Percentiles rank a stretch among this genome's conserved stretches.
phyloP scores from a whole-genome alignment of 2,329 filamentous ascomycete genomes.

The Alternaria gansuensis region DNA sequence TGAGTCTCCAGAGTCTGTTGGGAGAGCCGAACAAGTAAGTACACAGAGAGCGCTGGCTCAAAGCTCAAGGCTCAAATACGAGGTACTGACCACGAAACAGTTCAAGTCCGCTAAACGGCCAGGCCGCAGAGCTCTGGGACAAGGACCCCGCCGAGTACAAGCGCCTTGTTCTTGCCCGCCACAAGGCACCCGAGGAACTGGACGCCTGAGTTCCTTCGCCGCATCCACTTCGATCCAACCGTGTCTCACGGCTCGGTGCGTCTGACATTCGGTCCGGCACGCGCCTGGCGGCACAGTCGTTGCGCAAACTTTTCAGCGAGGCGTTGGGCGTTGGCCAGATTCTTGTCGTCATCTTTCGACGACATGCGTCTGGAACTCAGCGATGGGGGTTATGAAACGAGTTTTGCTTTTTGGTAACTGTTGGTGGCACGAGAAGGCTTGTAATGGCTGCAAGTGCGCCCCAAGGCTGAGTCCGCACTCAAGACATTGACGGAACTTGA shows the following conservation, averaged over 20 bases:
- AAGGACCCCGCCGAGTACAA: conserved; percentile 88
- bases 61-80: not conserved
- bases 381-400: not conserved
- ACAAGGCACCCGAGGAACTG: conserved; percentile 61
- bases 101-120: conserved; percentile 91
- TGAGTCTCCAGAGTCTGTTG: conserved; percentile 93
- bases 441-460: not conserved
- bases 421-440: conserved; percentile 1
- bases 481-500: not conserved
- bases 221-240: conserved; percentile 2
- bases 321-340: not conserved
- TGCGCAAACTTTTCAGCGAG: conserved; percentile 9
- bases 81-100: conserved; percentile 58
- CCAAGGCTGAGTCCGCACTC: not conserved
- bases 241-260: conserved; percentile 15
- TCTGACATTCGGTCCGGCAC: conserved; percentile 14
- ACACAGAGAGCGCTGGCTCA: not conserved
- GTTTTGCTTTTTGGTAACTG: not conserved
- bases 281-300: conserved; percentile 13
- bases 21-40: conserved; percentile 98
- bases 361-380: not conserved
- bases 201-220: conserved; percentile 31
- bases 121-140: conserved; percentile 96
- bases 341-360: not conserved
- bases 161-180: conserved; percentile 71